A percentile compares a stretch with the other conserved stretches of the same genome.
These are phyloP conservation scores for Aspergillus hortae DNA, from an alignment of 2,329 filamentous ascomycete genomes.

Conservation along the genomic window DNA sequence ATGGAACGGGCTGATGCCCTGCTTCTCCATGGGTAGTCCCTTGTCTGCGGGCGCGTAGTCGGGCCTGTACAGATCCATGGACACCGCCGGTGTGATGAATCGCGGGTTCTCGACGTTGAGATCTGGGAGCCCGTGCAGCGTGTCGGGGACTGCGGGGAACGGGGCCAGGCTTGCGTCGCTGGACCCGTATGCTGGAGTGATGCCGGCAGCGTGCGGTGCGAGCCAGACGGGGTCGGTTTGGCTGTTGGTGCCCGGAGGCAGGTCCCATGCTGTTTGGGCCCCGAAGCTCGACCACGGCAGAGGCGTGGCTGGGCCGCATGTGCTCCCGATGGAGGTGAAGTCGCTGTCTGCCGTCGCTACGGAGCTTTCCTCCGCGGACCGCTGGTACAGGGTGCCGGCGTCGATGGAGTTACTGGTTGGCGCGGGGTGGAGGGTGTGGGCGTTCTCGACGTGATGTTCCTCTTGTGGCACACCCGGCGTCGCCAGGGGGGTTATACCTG, in stretches of 20 bases:
- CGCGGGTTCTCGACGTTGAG: neutral
- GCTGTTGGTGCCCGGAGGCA: neutral
- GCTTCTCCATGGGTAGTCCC: neutral
- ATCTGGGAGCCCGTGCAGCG: neutral
- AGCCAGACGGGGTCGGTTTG: slow-evolving; percentile 3
- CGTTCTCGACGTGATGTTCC: neutral
- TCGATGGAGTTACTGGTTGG: slow-evolving; percentile 4
- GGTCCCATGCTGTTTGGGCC: slow-evolving; percentile 2
- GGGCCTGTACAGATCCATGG: slow-evolving; percentile 1
- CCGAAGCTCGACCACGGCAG: slow-evolving; percentile 7
- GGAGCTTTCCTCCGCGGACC: slow-evolving; percentile 3
- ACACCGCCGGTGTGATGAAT: neutral
- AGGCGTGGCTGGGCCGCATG: slow-evolving; percentile 1
- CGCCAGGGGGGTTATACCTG: slow-evolving; percentile 6
- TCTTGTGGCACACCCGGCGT: neutral
- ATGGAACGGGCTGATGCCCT: neutral
- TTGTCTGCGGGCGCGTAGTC: neutral
- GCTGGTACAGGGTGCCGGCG: neutral
- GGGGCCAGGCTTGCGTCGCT: slow-evolving; percentile 1
- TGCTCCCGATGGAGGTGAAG: slow-evolving; percentile 2
- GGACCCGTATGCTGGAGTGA: neutral
- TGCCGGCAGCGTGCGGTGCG: neutral
- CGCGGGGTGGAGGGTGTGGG: slow-evolving; percentile 4
- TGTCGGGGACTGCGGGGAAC: neutral
- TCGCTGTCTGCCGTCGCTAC: neutral